A percentile compares a stretch with the other conserved stretches of the same genome.
phyloP scores from a whole-genome alignment of 2,329 filamentous ascomycete species.

The Fusarium penzigii region DNA sequence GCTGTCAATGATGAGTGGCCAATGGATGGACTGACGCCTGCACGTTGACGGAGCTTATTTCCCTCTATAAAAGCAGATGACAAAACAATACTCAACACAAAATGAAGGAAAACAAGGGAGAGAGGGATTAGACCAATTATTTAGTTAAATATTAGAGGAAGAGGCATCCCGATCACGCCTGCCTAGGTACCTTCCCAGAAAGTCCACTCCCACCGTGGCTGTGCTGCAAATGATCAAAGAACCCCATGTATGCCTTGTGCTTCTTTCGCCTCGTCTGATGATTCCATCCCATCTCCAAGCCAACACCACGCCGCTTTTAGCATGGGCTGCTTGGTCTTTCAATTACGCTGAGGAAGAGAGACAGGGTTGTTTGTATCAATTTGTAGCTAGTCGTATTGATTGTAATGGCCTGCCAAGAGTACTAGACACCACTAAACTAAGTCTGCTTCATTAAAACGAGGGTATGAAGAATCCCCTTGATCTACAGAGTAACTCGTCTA shows the following conservation, averaged over 20 bases:
- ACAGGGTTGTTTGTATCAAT: not conserved
- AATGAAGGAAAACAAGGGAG: not conserved
- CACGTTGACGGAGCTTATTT: not conserved
- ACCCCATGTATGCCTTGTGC: not conserved
- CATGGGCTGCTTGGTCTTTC: conserved; percentile 1
- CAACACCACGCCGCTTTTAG: conserved; percentile 18
- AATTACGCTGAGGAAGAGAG: not conserved
- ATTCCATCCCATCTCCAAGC: conserved; percentile 1
- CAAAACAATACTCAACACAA: not conserved
- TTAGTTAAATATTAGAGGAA: not conserved
- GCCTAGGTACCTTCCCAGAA: not conserved
- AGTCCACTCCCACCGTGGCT: not conserved
- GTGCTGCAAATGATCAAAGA: not conserved
- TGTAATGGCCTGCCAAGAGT: not conserved
- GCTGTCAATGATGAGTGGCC: not conserved
- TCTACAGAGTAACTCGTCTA: too few relatives aligned
- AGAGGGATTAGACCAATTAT: not conserved
- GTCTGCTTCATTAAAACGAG: too few relatives aligned
- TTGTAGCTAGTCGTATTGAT: not conserved
- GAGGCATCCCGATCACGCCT: not conserved
- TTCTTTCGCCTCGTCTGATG: not conserved
- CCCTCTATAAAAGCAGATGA: not conserved
- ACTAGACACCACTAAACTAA: not conserved
- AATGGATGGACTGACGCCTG: not conserved
- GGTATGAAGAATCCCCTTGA: too few relatives aligned